Conservation (phyloP, 2,329 filamentous ascomycete genomes). For the Botrytis aclada region DNA sequence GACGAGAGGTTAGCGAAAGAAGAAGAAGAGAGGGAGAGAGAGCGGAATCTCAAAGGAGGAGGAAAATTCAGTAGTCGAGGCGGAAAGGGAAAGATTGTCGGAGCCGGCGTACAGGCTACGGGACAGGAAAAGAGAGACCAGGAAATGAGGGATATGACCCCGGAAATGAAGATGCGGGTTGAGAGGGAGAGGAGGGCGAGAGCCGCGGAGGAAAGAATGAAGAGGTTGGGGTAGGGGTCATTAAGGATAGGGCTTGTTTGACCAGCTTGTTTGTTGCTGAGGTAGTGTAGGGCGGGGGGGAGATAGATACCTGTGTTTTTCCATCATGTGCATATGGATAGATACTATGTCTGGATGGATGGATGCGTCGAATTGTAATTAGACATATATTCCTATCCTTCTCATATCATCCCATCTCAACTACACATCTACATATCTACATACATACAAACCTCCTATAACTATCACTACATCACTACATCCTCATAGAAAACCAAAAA, state of each 20-base stretch:
- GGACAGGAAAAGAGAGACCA: conserved; percentile 74
- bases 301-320: not conserved
- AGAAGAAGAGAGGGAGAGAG: conserved; percentile 48
- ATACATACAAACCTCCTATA: too few relatives aligned
- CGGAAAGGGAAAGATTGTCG: conserved; percentile 53
- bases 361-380: too few relatives aligned
- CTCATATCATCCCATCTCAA: not conserved
- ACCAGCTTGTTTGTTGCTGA: not conserved
- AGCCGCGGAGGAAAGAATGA: conserved; percentile 85
- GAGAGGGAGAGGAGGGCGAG: conserved; percentile 87
- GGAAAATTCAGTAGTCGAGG: conserved; percentile 36
- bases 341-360: too few relatives aligned
- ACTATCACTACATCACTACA: too few relatives aligned
- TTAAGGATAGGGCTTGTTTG: too few relatives aligned
- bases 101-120: not conserved
- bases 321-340: too few relatives aligned
- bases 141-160: conserved; percentile 78
- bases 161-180: conserved; percentile 78
- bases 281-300: too few relatives aligned
- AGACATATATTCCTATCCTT: too few relatives aligned
- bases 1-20: conserved; percentile 61
- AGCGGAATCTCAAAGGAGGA: conserved; percentile 31
- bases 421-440: too few relatives aligned
- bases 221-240: conserved; percentile 32
- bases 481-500: too few relatives aligned